Base-by-base conservation (phyloP, 768 basidiomycete genomes). In the Leccinum fibrillosum region DNA sequence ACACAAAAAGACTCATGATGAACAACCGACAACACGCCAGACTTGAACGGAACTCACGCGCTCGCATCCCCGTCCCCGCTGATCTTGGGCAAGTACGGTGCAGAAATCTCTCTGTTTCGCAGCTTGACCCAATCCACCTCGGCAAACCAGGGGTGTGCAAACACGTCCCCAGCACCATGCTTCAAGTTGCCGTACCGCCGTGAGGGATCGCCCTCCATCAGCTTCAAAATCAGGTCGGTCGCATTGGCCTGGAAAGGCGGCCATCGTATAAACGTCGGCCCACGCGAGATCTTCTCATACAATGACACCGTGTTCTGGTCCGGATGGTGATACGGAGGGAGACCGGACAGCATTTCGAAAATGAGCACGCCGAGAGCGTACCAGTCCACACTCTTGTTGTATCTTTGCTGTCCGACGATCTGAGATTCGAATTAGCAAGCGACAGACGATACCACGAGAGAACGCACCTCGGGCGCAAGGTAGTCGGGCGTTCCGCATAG, bases 331-430 rank as follows among this genome's bases (percentile, higher is more conserved):
- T 94, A 98, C 0, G 97, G 97, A 26, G 95, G 93, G 26, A 90
- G 86, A 8, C 97, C 97, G 0, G 91, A 94, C 47, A 99, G 82
- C 95, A 98, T 98, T 75, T 99, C 97, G 71, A 90, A 99, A 56
- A 95, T 90, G 60, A 99, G 86, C 55, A 99, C 92, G 52, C 97
- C 97, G 53, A 98, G 83, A 1, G 97, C 96, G 76, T 98, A 99
- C 95, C 95, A 99, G 69, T 99, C 97, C 2, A 98, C 96, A 57
- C 88, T 89, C 73, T 97, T 96, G 70, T 95, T 96, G 71, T 99
- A 98, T 6, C 94, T 82, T 57, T 85, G 83, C 70, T 90, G 87
- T 17, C 80, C 85, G 70, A 86, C 88, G 72, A 92, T 85, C 89
- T 91, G 49, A 15, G 39, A 21, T 13, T 8, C 54, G 26, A 8